Conservation (phyloP, 768 basidiomycete species). For the Termitomyces sp. region DNA sequence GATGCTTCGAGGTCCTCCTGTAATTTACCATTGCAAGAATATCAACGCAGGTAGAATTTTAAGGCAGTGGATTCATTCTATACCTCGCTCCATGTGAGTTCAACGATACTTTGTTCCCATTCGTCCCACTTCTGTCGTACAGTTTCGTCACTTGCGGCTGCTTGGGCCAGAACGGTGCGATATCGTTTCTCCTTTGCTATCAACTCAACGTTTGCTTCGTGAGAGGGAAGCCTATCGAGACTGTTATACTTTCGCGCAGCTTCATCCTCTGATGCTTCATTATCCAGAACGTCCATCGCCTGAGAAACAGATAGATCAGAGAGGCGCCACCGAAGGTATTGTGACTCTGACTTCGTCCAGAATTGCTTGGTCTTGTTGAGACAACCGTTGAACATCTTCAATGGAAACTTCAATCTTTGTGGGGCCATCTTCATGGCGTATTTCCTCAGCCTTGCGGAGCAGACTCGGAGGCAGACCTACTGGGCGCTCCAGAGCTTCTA, state of each 20-base stretch:
- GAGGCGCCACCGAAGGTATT: not conserved
- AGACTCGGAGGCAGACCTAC: conserved; percentile 87
- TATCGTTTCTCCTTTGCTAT: conserved; percentile 69
- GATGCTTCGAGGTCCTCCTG: conserved; percentile 63
- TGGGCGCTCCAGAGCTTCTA: conserved; percentile 85
- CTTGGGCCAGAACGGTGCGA: conserved; percentile 64
- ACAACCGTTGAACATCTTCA: conserved; percentile 65
- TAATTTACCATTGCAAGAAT: not conserved
- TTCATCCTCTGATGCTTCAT: conserved; percentile 85
- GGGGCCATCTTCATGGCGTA: conserved; percentile 74
- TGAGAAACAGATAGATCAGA: conserved; percentile 21
- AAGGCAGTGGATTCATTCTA: conserved; percentile 16
- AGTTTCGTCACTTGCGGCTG: conserved; percentile 67
- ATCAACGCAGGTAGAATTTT: not conserved
- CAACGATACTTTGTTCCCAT: conserved; percentile 70
- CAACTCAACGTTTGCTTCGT: conserved; percentile 73
- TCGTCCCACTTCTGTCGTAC: conserved; percentile 85
- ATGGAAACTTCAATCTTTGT: conserved; percentile 65
- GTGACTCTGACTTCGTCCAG: conserved; percentile 62
- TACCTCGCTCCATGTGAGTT: conserved; percentile 66
- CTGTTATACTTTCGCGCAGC: conserved; percentile 46
- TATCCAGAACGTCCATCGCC: conserved; percentile 89
- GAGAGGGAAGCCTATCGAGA: conserved; percentile 58
- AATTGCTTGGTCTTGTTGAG: conserved; percentile 51
- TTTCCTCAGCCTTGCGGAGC: conserved; percentile 79